These are phyloP conservation scores for Saturnispora mendoncae DNA, from an alignment of 805 yeast genomes.

Conservation along the genomic window DNA sequence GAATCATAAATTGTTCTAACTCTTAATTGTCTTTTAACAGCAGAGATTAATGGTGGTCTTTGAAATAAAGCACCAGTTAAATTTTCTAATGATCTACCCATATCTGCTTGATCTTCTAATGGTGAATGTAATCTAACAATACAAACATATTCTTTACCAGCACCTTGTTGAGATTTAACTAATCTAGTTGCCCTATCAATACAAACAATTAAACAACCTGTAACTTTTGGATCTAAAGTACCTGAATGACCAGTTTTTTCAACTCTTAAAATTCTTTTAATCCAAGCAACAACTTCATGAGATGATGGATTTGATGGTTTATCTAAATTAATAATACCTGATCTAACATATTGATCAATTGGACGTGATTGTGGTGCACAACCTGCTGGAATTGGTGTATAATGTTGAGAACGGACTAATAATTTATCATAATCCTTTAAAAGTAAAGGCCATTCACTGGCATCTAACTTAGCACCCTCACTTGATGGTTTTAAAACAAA, in stretches of 20 bases:
- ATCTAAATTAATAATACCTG: constrained; percentile 96
- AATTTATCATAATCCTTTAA: constrained; percentile 90
- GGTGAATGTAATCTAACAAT: constrained; percentile 93
- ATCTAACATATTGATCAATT: constrained; percentile 75
- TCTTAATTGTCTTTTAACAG: constrained; percentile 97
- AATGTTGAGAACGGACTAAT: constrained; percentile 91
- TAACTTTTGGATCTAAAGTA: constrained; percentile 93
- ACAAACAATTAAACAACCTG: constrained; percentile 98
- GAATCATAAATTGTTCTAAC: constrained; percentile 97
- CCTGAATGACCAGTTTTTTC: constrained; percentile 99
- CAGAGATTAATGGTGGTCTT: constrained; percentile 98
- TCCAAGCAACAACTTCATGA: constrained; percentile 99
- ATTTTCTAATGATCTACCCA: constrained; percentile 82
- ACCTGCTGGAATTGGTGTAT: constrained; percentile 95
- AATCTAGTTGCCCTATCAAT: constrained; percentile 96
- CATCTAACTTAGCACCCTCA: constrained; percentile 68
- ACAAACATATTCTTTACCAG: constrained; percentile 99
- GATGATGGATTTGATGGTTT: constrained; percentile 98
- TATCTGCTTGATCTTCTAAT: constrained; percentile 76
- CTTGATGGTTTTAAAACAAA: constrained; percentile 83
- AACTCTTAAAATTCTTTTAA: constrained; percentile 87
- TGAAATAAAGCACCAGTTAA: constrained; percentile 98
- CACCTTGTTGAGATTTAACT: constrained; percentile 98
- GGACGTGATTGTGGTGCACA: constrained; percentile 93
- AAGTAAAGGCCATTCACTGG: constrained; percentile 92